Conservation (phyloP, 495 filamentous ascomycete species). For the Poronia punctata region DNA sequence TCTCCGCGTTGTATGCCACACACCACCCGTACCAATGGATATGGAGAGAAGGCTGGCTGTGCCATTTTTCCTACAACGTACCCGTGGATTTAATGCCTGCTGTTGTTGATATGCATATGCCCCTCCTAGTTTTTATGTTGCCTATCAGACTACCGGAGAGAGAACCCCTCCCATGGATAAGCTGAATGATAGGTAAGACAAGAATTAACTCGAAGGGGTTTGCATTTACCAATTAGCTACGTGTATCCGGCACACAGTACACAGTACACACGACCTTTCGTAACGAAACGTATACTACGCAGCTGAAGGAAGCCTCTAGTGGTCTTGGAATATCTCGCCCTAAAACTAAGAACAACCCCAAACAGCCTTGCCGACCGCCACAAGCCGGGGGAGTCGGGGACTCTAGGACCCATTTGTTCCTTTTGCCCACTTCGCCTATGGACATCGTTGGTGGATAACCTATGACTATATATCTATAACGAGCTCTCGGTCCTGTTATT, state of each 20-base stretch:
- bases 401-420: not conserved
- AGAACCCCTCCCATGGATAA: constrained; percentile 7
- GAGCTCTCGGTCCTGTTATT: no score
- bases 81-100: not conserved
- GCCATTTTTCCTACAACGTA: constrained; percentile 1
- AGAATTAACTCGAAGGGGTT: not conserved
- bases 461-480: no score
- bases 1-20: constrained; percentile 2
- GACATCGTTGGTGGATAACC: no score
- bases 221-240: constrained; percentile 8
- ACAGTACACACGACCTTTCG: constrained; percentile 2
- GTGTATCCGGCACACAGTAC: no score
- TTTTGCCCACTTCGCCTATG: no score
- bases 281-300: constrained; percentile 1
- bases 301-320: not conserved
- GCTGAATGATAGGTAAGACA: constrained; percentile 6
- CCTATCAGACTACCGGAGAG: constrained; percentile 6
- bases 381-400: not conserved
- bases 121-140: no score
- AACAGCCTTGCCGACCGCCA: not conserved
- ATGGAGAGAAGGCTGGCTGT: not conserved
- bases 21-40: constrained; percentile 4
- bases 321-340: not conserved
- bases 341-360: not conserved
- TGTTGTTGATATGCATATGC: constrained; percentile 7